Evolutionary conservation across 2,329 filamentous ascomycete genomes (phyloP), one percentile per base, ranked within the genome.

Genomic region (Ascochyta rabiei): DNA sequence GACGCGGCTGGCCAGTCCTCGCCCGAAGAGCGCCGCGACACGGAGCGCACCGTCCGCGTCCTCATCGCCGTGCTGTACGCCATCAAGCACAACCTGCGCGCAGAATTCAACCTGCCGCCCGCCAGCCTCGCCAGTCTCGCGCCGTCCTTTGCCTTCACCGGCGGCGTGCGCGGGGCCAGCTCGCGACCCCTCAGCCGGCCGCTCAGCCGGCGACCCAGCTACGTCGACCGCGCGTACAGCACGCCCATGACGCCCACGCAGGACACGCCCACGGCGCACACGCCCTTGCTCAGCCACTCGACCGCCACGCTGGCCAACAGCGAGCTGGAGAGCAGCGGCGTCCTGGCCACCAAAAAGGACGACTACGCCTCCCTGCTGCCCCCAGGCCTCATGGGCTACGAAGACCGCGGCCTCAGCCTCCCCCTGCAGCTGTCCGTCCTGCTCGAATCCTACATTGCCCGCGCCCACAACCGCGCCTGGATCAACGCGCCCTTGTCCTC

Each of bases 21-120:
- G 13, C 66, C 72, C 6, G 64, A 58, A 0, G 84, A 87, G 70
- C 74, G 75, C 43, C 73, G 80, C 46, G 83, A 87, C 60, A 81
- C 84, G n/a, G 85, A 88, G 63, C 78, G 81, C 37, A 81, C 81
- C 0, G 76, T 88, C 2, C 79, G 84, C 12, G 80, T 86, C 10
- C 73, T 88, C 10, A 79, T 88, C 56, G 85, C 85, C 0, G 80
- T 87, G 44, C 79, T 87, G 2, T 87, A 85, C 63, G 84, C 85
- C 0, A 80, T 86, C 38, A 88, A 88, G 64, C 85, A 87, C 65
- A 85, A 87, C 64, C 75, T 88, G 0, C 81, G 85, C 16, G 82
- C 84, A 1, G 85, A 87, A 70, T 88, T 85, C 45, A 72, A 74
- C 44, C 72, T 72, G 76, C 81, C 35, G 71, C 81, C 30, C 48